phyloP scores from a whole-genome alignment of 139 green algal species.

The Limnomonas spitsbergensis region DNA sequence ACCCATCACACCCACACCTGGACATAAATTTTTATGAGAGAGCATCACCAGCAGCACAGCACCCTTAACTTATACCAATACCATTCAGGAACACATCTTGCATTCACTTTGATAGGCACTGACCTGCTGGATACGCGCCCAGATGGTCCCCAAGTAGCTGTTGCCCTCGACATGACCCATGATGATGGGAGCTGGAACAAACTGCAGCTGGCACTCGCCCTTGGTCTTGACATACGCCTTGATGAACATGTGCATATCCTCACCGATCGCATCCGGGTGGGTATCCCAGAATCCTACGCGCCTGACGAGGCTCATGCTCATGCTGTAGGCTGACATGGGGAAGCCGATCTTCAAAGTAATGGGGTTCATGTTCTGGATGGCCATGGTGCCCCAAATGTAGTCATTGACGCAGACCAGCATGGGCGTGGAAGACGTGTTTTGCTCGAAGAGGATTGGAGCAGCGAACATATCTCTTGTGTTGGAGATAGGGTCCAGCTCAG shows the following conservation, averaged over 20 bases:
- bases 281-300: slow-evolving; percentile 42
- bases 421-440: slow-evolving; percentile 33
- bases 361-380: slow-evolving; percentile 38
- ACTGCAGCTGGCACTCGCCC: slow-evolving; percentile 17
- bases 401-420: slow-evolving; percentile 38
- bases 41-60: too few species aligned
- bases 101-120: background rate
- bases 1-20: too few species aligned
- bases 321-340: slow-evolving; percentile 47
- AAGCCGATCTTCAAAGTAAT: slow-evolving; percentile 31
- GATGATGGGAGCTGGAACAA: slow-evolving; percentile 38
- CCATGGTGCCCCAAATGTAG: slow-evolving; percentile 43
- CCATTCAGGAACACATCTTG: too few species aligned
- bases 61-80: too few species aligned
- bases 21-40: too few species aligned
- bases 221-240: slow-evolving; percentile 40
- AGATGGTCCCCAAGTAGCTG: slow-evolving; percentile 12
- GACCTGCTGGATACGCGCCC: slow-evolving; percentile 34
- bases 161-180: slow-evolving; percentile 33
- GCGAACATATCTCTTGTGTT: slow-evolving; percentile 28
- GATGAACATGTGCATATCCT: slow-evolving; percentile 49
- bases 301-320: slow-evolving; percentile 25
- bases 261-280: slow-evolving; percentile 39
- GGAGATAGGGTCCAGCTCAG: slow-evolving; percentile 12
- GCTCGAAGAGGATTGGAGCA: slow-evolving; percentile 43